These are phyloP conservation scores for Porogramme epimiltina DNA, from an alignment of 1,284 basidiomycete genomes.

Conservation along the genomic window DNA sequence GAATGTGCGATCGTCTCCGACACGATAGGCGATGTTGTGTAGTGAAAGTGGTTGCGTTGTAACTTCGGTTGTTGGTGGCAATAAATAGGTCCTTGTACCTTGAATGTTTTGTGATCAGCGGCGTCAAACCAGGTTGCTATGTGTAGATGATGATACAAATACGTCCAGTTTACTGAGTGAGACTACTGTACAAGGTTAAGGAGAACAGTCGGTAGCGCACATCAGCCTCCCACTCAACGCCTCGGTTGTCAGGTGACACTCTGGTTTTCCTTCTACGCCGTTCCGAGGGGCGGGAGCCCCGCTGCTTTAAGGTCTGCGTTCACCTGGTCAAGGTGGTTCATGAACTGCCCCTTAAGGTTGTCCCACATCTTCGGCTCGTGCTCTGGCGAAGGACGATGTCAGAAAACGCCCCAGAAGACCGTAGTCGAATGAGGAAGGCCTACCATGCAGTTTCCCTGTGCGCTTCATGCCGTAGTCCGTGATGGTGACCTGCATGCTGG, in stretches of 20 bases:
- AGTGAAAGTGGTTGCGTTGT: no score
- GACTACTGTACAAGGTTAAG: no score
- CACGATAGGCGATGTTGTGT: no score
- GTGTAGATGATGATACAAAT: no score
- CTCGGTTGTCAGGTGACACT: background rate
- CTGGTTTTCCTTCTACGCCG: constrained; percentile 17
- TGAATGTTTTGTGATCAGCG: no score
- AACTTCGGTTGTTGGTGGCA: no score
- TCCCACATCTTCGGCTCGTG: constrained; percentile 68
- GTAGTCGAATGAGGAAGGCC: constrained; percentile 8
- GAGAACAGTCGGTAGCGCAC: no score
- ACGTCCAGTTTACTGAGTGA: no score
- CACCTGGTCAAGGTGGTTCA: constrained; percentile 57
- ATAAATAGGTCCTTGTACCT: no score
- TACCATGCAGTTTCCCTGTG: constrained; percentile 57
- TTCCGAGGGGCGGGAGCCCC: constrained; percentile 38
- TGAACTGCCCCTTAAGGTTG: constrained; percentile 54
- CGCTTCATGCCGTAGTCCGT: constrained; percentile 65
- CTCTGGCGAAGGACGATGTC: constrained; percentile 26
- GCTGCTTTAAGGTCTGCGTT: constrained; percentile 52
- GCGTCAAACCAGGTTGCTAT: no score
- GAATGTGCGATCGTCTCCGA: no score
- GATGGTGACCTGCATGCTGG: constrained; percentile 60
- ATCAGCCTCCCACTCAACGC: no score
- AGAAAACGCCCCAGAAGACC: background rate